phyloP scores from a whole-genome alignment of 208 protist genomes.

The Chromosphaera perkinsii region DNA sequence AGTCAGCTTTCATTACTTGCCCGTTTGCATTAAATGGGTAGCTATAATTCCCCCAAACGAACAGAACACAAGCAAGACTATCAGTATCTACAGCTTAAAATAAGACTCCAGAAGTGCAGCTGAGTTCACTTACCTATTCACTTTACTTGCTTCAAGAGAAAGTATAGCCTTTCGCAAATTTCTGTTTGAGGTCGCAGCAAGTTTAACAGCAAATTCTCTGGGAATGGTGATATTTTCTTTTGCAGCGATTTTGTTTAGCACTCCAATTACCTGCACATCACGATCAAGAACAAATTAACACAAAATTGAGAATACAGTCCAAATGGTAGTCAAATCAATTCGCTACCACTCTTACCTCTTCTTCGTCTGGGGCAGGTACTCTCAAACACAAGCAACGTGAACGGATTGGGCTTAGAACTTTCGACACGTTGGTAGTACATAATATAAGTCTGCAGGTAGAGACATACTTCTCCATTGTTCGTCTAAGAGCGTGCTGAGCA shows the following conservation, averaged over 20 bases:
- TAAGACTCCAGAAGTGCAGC: too few relatives aligned
- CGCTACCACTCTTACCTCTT: constrained; percentile 70
- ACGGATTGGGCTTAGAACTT: constrained; percentile 90
- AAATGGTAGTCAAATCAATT: too few relatives aligned
- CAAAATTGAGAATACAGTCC: too few relatives aligned
- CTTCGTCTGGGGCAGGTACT: constrained; percentile 80
- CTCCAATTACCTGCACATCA: constrained; percentile 23
- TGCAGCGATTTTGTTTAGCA: constrained; percentile 38
- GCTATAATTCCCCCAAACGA: neutral
- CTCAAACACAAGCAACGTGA: constrained; percentile 93
- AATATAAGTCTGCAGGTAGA: constrained; percentile 92
- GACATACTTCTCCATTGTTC: constrained; percentile 99
- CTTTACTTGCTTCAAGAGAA: constrained; percentile 85
- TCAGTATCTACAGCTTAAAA: too few relatives aligned
- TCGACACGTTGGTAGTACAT: constrained; percentile 30
- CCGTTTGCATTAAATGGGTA: constrained; percentile 72
- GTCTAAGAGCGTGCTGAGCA: constrained; percentile 96
- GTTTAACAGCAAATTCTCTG: constrained; percentile 54
- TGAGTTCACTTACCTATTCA: constrained; percentile 13
- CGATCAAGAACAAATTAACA: too few relatives aligned
- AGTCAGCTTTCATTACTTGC: constrained; percentile 79
- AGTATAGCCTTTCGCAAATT: constrained; percentile 93
- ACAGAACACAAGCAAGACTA: neutral
- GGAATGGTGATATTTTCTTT: constrained; percentile 59
- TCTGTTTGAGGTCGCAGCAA: constrained; percentile 69